phyloP scores from a whole-genome alignment of 495 filamentous ascomycete species.

The Stereocaulon alpinum region DNA sequence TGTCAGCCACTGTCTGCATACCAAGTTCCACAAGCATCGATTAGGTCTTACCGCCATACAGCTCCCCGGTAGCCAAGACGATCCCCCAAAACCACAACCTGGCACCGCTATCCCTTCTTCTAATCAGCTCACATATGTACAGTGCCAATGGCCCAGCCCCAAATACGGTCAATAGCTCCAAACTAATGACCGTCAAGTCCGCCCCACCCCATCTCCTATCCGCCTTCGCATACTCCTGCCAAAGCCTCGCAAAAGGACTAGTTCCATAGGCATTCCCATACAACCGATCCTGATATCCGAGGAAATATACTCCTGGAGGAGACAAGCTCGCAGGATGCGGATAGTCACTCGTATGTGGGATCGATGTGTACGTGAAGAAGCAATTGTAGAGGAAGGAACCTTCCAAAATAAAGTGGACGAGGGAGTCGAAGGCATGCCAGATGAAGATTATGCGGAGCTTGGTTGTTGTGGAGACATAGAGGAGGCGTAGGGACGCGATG shows the following conservation, averaged over 20 bases:
- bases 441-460: slow-evolving; percentile 68
- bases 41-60: slow-evolving; percentile 63
- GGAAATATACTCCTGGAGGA: slow-evolving; percentile 40
- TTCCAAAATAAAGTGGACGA: slow-evolving; percentile 83
- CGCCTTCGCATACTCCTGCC: slow-evolving; percentile 90
- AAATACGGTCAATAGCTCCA: slow-evolving; percentile 81
- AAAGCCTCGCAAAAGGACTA: slow-evolving; percentile 56
- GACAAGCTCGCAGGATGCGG: slow-evolving; percentile 32
- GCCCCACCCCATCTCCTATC: slow-evolving; percentile 72
- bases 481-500: slow-evolving; percentile 32
- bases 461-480: slow-evolving; percentile 36
- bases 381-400: slow-evolving; percentile 86
- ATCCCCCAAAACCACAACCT: slow-evolving; percentile 58
- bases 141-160: slow-evolving; percentile 62
- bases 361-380: slow-evolving; percentile 59
- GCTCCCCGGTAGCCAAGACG: slow-evolving; percentile 78
- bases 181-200: slow-evolving; percentile 65
- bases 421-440: slow-evolving; percentile 89
- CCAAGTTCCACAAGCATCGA: background rate
- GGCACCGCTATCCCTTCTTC: slow-evolving; percentile 30
- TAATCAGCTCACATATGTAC: slow-evolving; percentile 58
- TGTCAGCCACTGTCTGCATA: background rate
- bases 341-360: slow-evolving; percentile 27
- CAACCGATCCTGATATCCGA: slow-evolving; percentile 42
- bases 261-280: slow-evolving; percentile 67